Percentiles rank a stretch among this genome's conserved stretches.
Conservation (phyloP, 73 alveolate species). For the Uronychia binucleata region DNA sequence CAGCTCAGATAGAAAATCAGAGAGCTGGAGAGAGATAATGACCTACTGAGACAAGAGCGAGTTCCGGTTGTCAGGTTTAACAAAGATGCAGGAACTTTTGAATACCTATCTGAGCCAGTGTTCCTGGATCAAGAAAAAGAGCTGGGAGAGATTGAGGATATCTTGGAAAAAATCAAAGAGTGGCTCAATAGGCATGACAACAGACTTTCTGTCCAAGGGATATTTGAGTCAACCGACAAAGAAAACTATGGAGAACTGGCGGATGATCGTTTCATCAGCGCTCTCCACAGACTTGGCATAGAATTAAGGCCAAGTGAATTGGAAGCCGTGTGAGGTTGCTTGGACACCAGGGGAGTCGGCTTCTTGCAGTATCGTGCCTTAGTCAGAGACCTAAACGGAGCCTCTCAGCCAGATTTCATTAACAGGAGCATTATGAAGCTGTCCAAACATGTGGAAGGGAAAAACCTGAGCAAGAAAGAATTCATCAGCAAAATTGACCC, state of each 20-base stretch:
- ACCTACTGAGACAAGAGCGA: conserved; percentile 14
- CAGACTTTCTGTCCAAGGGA: conserved; percentile 24
- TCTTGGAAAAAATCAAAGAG: conserved; percentile 20
- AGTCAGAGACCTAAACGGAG: conserved; percentile 17
- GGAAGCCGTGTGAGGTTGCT: background rate
- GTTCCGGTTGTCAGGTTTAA: conserved; percentile 56
- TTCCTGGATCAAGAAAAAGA: conserved; percentile 11
- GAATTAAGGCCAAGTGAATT: conserved; percentile 7
- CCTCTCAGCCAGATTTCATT: conserved; percentile 38
- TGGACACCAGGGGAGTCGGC: conserved; percentile 1
- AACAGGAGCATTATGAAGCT: conserved; percentile 12
- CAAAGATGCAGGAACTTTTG: conserved; percentile 54
- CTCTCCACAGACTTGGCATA: conserved; percentile 15
- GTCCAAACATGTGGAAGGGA: conserved; percentile 29
- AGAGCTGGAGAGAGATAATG: conserved; percentile 23
- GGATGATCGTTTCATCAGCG: background rate
- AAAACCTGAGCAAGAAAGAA: background rate
- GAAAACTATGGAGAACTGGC: conserved; percentile 45
- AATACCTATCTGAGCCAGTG: conserved; percentile 58
- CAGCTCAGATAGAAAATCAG: background rate
- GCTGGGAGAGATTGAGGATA: conserved; percentile 36
- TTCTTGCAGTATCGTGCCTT: conserved; percentile 1
- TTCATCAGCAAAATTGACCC: background rate
- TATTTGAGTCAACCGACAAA: conserved; percentile 48
- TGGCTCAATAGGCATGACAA: conserved; percentile 45